Evolutionary conservation across 192 early-diverging fungal genomes (phyloP).

Genomic region (Coemansia sp.): DNA sequence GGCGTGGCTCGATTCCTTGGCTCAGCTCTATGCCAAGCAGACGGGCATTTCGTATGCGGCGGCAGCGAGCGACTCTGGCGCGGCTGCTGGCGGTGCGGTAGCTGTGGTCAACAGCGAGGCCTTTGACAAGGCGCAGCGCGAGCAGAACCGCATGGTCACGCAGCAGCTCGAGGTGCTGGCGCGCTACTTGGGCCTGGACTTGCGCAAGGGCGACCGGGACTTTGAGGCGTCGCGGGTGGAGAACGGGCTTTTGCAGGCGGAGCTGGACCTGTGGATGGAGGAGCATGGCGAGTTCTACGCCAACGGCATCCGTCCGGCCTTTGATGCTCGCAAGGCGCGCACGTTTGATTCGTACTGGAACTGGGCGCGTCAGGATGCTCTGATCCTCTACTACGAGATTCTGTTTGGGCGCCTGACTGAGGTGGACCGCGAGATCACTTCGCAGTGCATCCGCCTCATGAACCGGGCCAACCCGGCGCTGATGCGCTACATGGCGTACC

Average conservation of each 20-base stretch:
- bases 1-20: conserved; percentile 75
- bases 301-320: conserved; percentile 81
- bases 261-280: conserved; percentile 82
- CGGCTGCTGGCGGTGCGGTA: conserved; percentile 6
- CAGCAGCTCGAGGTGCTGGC: conserved; percentile 84
- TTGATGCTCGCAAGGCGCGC: conserved; percentile 80
- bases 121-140: conserved; percentile 77
- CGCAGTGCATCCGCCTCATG: conserved; percentile 86
- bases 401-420: conserved; percentile 80
- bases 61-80: conserved; percentile 44
- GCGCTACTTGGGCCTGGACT: conserved; percentile 77
- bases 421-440: conserved; percentile 89
- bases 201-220: conserved; percentile 76
- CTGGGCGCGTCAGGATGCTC: conserved; percentile 81
- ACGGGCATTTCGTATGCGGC: conserved; percentile 64
- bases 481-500: conserved; percentile 82
- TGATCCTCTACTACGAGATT: conserved; percentile 87
- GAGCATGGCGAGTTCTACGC: conserved; percentile 91
- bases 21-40: conserved; percentile 70
- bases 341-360: conserved; percentile 96
- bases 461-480: conserved; percentile 78
- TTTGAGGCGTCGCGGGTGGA: conserved; percentile 64
- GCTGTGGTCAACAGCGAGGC: conserved; percentile 88
- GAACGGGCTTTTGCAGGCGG: conserved; percentile 63
- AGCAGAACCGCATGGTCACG: conserved; percentile 69